Base-by-base conservation (phyloP, 805 yeast genomes). In the Sungouiella blattae region DNA sequence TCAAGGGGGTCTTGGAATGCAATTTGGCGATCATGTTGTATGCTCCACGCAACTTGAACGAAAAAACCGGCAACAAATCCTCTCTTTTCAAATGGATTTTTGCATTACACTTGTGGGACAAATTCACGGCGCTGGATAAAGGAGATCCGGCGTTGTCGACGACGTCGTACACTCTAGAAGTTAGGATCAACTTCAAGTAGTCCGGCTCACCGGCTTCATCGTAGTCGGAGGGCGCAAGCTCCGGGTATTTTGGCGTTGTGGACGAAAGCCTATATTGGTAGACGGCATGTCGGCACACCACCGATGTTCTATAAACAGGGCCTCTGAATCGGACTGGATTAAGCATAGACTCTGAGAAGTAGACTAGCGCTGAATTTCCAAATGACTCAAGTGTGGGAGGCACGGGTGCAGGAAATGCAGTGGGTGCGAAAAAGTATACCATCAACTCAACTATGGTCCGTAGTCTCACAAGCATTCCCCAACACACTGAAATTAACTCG, bases 31-130 rank as follows among this genome's bases (percentile, higher is more conserved):
- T 84, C 95, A 87, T 88, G 60, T 93, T 93, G 64, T 89, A 87
- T 12, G 98, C 99, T 40, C 99, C 99, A 58, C 99, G 81, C 41
- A 93, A 71, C 64, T 93, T 93, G 75, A 93, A 93, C 29, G 95
- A 83, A 61, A 93, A 94, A 4, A 93, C 98, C 0, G 98, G 98
- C 38, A 87, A 72, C 24, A 88, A 69, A 55, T 94, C 98, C 56
- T 93, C 99, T 47, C 99, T 75, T 55, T 93, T 93, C 47, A 93
- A 67, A 39, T 74, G 69, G 11, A 94, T 80, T 26, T 81, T 81
- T 29, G 95, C 71, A 33, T 84, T 85, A n/a, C 80, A 68, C 52
- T 78, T 80, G 32, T 79, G 81, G 1, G 93, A 80, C 30, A 93
- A 67, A 18, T 83, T 78, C 8, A 78, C 75, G 0, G 95, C 98